Base-by-base conservation (phyloP, 2,329 filamentous ascomycete genomes). In the Fusarium sp. region DNA sequence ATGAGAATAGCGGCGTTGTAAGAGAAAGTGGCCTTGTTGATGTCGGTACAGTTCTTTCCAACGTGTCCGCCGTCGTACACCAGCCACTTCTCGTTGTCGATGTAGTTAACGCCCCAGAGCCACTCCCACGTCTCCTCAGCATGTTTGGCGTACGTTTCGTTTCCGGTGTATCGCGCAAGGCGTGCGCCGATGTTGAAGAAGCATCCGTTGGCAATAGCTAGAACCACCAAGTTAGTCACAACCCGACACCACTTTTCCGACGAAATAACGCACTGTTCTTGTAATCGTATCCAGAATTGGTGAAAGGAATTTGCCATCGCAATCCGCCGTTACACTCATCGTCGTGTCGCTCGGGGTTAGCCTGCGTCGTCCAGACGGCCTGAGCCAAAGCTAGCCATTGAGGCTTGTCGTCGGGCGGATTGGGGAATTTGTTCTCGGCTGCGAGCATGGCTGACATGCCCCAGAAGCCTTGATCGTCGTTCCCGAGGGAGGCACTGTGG, bases 201-300 rank as follows among this genome's bases (percentile, higher is more conserved):
- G 68, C 85, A 85, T 44, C 85, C 88, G 67, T 89, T 90, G 10
- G 88, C 86, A 65, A 89, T 86, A 38, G 85, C 85, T 85, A 38
- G n/a, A 40, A 28, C 13, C 9, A 8, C 10, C 2, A 61, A 33
- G 51, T 72, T 54, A 45, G 42, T 47, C 3, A 1, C 7, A 40
- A 11, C 10, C 23, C 15, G 18, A 18, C 12, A 26, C 1, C 31
- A 7, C 1, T 5, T 8, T 23, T 18, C 13, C 2, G 16, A 6
- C 2, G 9, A 42, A 16, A 15, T 6, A 15, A 76, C 79, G 33
- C 77, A 84, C 82, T 85, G 74, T 90, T 90, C 78, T 90, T 96
- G 83, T 94, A 94, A 74, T 89, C 85, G 77, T 92, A 96, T 26
- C 92, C 92, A 31, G 83, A 84, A 75, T 94, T 93, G 69, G 90